Evolutionary conservation across 768 basidiomycete genomes (phyloP).

Genomic region (Pisolithus orientalis): DNA sequence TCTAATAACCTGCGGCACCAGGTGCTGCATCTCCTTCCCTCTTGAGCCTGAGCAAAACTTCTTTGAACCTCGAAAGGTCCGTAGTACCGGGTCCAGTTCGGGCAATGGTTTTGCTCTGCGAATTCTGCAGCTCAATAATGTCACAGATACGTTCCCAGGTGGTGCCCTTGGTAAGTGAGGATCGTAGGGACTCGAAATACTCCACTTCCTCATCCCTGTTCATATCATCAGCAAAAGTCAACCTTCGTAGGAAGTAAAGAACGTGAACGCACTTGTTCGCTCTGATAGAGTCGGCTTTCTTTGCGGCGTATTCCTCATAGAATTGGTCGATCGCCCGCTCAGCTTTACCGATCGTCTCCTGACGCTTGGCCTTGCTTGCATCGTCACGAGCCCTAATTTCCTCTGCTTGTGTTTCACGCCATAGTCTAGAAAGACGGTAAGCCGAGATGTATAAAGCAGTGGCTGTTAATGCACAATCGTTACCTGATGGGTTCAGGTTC

Average conservation of each 20-base stretch:
- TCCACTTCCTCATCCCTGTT: slow-evolving; percentile 80
- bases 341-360: slow-evolving; percentile 79
- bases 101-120: slow-evolving; percentile 93
- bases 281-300: slow-evolving; percentile 86
- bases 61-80: slow-evolving; percentile 86
- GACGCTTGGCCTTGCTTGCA: slow-evolving; percentile 64
- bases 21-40: slow-evolving; percentile 89
- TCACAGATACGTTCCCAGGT: slow-evolving; percentile 95
- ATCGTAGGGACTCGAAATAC: slow-evolving; percentile 66
- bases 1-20: slow-evolving; percentile 86
- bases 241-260: not conserved
- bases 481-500: slow-evolving; percentile 86
- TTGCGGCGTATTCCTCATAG: slow-evolving; percentile 80
- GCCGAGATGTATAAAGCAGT: not conserved
- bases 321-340: slow-evolving; percentile 86
- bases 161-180: slow-evolving; percentile 79
- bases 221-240: not conserved
- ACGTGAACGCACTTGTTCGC: slow-evolving; percentile 76
- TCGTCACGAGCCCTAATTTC: slow-evolving; percentile 85
- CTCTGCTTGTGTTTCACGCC: slow-evolving; percentile 81
- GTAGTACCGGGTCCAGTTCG: slow-evolving; percentile 83
- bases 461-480: slow-evolving; percentile 15
- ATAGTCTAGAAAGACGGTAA: slow-evolving; percentile 45
- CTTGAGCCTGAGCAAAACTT: slow-evolving; percentile 82
- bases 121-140: slow-evolving; percentile 84